Base-by-base conservation (phyloP, 2,329 filamentous ascomycete genomes). In the Penicillium oxalicum region DNA sequence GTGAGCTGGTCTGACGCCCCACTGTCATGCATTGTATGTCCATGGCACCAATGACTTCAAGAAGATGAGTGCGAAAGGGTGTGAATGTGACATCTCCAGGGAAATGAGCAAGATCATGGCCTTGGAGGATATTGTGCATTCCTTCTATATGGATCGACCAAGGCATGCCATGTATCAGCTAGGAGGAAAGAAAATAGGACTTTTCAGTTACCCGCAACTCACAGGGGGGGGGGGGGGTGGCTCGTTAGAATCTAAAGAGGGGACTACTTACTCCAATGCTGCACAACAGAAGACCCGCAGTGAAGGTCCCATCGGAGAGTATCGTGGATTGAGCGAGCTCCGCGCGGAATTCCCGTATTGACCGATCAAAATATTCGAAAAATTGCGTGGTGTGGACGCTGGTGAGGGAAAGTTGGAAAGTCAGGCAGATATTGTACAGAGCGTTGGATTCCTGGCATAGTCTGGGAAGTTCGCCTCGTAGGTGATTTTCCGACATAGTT, bases 21-120 rank as follows among this genome's bases (percentile, higher is more conserved):
- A 66, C 43, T 0, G 59, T 45, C 29, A 64, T 59, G 2, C 57
- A 59, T 0, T 58, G 57, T 8, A 67, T 48, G 40, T 66, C 63
- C 61, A 66, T 63, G 1, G 65, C 52, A 0, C 64, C 63, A 62
- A 67, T 62, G 4, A 64, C 64, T 35, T 66, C 63, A 2, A 64
- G 48, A 1, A 64, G 47, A 13, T 65, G 62, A 0, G 48, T 50
- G 0, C 59, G 58, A 13, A 65, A 62, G 5, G 47, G 18, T 9
- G 44, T 47, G 26, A 34, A 45, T 3, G 45, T 44, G 9, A 34
- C 9, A 25, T 45, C 37, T 5, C 25, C 25, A 12, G 43, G 47
- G 1, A 24, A 24, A 26, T 47, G 33, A 18, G 44, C 45, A 2
- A 58, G 33, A 6, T 48, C 57, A 4, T 57, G 50, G 25, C 47